A percentile compares a stretch with the other conserved stretches of the same genome.
Evolutionary conservation across 306 rosid species (phyloP).

Genomic region (Abrus pulchellus): DNA sequence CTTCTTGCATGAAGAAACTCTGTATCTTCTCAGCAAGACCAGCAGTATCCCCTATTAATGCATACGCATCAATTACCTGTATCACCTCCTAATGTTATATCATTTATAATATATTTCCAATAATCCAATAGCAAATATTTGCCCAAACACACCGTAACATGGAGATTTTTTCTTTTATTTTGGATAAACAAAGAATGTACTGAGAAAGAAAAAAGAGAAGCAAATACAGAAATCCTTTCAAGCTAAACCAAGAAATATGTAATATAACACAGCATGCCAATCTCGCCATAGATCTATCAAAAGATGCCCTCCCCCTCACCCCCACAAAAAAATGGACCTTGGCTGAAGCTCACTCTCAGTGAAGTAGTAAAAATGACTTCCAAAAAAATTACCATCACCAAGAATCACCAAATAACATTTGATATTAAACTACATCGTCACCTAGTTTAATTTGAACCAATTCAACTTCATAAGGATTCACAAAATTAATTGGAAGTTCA

Average conservation of each 20-base stretch:
- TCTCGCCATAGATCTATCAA: background rate
- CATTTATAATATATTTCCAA: conserved; percentile 34
- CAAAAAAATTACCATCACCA: background rate
- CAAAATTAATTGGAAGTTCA: conserved; percentile 35
- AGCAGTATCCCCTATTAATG: conserved; percentile 89
- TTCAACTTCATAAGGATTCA: conserved; percentile 12
- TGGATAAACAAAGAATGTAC: background rate
- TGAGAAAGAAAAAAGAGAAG: background rate
- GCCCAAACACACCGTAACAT: background rate
- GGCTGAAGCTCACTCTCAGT: background rate
- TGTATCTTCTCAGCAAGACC: conserved; percentile 99
- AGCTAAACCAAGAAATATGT: conserved; percentile 9
- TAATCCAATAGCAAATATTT: conserved; percentile 25
- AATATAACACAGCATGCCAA: background rate
- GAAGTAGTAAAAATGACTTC: no score
- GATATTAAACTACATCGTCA: background rate
- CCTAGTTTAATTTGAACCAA: conserved; percentile 17
- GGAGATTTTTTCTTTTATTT: background rate
- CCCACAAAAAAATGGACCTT: background rate
- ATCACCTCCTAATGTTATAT: conserved; percentile 50
- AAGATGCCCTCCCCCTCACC: background rate
- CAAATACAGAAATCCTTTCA: background rate
- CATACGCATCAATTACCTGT: conserved; percentile 97
- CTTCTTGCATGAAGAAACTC: conserved; percentile 99
- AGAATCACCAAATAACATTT: conserved; percentile 21